A percentile compares a stretch with the other conserved stretches of the same genome.
Evolutionary conservation across 2,329 filamentous ascomycete genomes (phyloP).

Genomic region (Colletotrichum godetiae): DNA sequence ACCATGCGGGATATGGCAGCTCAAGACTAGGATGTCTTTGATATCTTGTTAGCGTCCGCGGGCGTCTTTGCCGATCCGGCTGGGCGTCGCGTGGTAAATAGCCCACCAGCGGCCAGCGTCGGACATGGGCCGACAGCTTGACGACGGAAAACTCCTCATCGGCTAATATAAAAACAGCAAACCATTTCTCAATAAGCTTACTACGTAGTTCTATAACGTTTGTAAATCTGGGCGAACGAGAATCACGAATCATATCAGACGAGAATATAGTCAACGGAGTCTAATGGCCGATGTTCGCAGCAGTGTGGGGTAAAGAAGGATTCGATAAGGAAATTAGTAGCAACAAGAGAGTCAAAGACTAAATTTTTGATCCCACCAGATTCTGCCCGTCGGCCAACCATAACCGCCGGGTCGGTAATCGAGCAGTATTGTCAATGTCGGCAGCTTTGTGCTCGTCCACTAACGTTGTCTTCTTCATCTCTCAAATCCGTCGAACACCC

Average conservation of each 20-base stretch:
- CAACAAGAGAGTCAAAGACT: neutral
- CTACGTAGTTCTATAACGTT: neutral
- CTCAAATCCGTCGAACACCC: neutral
- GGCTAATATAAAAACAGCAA: neutral
- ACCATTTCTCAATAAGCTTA: neutral
- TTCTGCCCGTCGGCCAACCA: neutral
- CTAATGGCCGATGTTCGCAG: conserved; percentile 12
- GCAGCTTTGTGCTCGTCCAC: neutral
- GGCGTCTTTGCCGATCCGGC: neutral
- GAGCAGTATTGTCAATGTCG: neutral
- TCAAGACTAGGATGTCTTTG: neutral
- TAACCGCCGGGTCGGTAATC: conserved; percentile 3
- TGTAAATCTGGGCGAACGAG: neutral
- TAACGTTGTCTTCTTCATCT: neutral
- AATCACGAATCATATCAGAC: neutral
- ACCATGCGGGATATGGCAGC: neutral
- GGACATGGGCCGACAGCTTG: neutral
- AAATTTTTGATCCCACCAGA: neutral
- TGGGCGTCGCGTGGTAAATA: neutral
- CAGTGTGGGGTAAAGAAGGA: conserved; percentile 5
- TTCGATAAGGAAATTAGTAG: conserved; percentile 12
- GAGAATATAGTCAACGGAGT: neutral
- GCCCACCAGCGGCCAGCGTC: neutral
- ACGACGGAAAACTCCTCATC: neutral
- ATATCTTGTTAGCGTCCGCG: too few relatives aligned